Conservation (phyloP, 176 grass and related monocot species). For the Musa beccarii region DNA sequence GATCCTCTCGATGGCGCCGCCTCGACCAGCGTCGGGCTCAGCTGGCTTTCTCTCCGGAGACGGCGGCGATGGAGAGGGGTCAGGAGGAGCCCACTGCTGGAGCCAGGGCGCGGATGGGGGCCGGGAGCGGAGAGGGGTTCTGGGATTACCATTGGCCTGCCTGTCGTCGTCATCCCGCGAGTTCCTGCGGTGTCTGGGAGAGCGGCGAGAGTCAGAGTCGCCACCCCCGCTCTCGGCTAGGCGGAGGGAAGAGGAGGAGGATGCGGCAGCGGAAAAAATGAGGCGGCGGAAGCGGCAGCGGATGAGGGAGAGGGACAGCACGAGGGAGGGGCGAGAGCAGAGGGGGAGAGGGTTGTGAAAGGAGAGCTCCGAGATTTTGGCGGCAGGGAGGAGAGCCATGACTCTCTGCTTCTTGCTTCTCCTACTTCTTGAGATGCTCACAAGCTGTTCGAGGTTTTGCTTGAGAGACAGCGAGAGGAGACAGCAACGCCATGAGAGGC, state of each 20-base stretch:
- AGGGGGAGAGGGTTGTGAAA: conserved; percentile 52
- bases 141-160: background rate
- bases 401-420: background rate
- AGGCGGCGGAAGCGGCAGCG: conserved; percentile 18
- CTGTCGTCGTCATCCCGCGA: background rate
- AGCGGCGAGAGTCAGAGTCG: background rate
- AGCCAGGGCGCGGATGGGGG: conserved; percentile 44
- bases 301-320: conserved; percentile 28
- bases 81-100: conserved; percentile 48
- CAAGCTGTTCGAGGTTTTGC: conserved; percentile 3
- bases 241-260: conserved; percentile 24
- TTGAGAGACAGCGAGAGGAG: background rate
- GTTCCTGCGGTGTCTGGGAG: background rate
- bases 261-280: conserved; percentile 3
- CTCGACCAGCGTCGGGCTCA: conserved; percentile 1
- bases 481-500: background rate
- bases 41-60: conserved; percentile 5
- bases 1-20: conserved; percentile 77
- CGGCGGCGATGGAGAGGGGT: conserved; percentile 23
- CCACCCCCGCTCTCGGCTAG: conserved; percentile 13
- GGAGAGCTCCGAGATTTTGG: conserved; percentile 41
- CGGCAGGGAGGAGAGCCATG: conserved; percentile 33
- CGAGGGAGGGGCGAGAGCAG: conserved; percentile 32
- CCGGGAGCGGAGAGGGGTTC: conserved; percentile 4
- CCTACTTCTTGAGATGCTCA: background rate